Percentiles rank a stretch among this genome's conserved stretches.
phyloP scores from a whole-genome alignment of 148 eudicot species.

The Dysphania ambrosioides region DNA sequence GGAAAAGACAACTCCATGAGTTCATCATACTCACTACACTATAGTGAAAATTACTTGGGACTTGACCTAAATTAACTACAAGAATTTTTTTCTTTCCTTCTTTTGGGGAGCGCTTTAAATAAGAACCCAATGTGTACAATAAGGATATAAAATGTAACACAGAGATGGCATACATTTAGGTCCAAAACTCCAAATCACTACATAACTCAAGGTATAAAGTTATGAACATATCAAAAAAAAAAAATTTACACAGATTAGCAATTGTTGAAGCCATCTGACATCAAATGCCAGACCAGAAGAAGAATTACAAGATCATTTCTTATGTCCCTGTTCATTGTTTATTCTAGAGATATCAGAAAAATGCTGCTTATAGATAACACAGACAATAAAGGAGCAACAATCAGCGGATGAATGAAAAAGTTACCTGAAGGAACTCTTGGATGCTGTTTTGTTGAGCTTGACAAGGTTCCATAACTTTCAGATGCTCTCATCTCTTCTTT shows the following conservation, averaged over 20 bases:
- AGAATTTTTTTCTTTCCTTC: too few relatives aligned
- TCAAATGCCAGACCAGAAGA: not conserved
- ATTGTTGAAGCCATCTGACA: not conserved
- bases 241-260: not conserved
- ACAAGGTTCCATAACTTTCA: constrained; percentile 35
- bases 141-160: not conserved
- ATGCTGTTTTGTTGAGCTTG: constrained; percentile 52
- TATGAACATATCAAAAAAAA: too few relatives aligned
- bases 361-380: constrained; percentile 5
- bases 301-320: not conserved
- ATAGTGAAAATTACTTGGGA: too few relatives aligned
- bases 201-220: not conserved
- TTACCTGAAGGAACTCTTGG: constrained; percentile 67
- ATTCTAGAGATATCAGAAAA: not conserved
- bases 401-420: not conserved
- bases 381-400: not conserved
- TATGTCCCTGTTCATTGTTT: not conserved
- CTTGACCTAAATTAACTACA: too few relatives aligned
- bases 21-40: too few relatives aligned
- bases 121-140: not conserved
- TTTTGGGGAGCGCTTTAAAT: not conserved
- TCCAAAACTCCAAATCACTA: not conserved
- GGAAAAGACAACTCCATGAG: too few relatives aligned
- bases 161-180: not conserved
- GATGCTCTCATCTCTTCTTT: constrained; percentile 43